Base-by-base conservation (phyloP, 78 protist species). In the Chrysochromulina tobinii region DNA sequence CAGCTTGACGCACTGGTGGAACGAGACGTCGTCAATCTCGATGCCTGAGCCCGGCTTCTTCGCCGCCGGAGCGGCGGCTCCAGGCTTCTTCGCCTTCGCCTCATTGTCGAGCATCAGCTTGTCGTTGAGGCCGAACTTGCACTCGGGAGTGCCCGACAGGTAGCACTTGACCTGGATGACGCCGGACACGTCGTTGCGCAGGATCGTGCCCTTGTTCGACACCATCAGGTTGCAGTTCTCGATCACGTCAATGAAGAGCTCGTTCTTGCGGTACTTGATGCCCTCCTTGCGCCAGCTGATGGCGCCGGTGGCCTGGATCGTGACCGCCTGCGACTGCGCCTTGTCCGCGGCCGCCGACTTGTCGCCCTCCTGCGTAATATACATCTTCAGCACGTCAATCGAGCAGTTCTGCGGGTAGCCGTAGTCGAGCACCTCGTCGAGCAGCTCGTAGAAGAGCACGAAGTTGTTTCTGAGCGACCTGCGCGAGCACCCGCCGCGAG, bases 141-240 rank as follows among this genome's bases (percentile, higher is more conserved):
- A 98, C 87, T 99, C 99, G 86, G 99, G 99, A 98, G 96, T 98
- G 81, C 99, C 99, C 25, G 98, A 91, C 27, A 99, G 97, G 72
- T 66, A 93, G 81, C 95, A 83, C 89, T 95, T 94, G 95, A 98
- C 94, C 83, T 93, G 61, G 21, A 99, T 93, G 58, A 92, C 90
- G 9, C 99, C 99, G 1, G 93, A 20, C 17, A 99, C 99, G 75
- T 99, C 99, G 20, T 96, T 94, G 53, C 92, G 89, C 55, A 99
- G 93, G 17, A 96, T 67, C 25, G 90, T 96, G 73, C 77, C 95
- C 75, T 90, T 90, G 12, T 6, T 2, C 4, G 95, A 90, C 66
- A 96, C 48, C 25, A 96, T 59, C 55, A 95, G 64, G 25, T 96
- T 93, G 38, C 95, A 95, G 50, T 85, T 20, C 91, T 96, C 98